Evolutionary conservation across 495 filamentous ascomycete genomes (phyloP).

Genomic region (Aspergillus incahuasiensis): DNA sequence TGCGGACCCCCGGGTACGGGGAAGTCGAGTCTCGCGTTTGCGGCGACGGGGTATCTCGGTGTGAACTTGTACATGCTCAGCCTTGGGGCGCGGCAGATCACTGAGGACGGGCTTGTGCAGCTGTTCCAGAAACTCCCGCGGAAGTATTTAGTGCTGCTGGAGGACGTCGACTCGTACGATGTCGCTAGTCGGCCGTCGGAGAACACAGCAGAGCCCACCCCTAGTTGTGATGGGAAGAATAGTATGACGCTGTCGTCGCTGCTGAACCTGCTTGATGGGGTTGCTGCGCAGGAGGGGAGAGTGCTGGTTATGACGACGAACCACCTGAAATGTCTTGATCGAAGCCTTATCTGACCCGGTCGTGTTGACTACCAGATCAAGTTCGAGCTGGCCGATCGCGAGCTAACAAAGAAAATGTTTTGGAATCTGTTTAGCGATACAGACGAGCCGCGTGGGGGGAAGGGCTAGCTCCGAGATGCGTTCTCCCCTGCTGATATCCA

Average conservation of each 20-base stretch:
- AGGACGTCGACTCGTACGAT: slow-evolving; percentile 32
- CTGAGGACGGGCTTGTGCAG: slow-evolving; percentile 57
- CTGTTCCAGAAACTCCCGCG: slow-evolving; percentile 52
- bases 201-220: slow-evolving; percentile 16
- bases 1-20: slow-evolving; percentile 34
- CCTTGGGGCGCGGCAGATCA: slow-evolving; percentile 1
- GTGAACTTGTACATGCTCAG: slow-evolving; percentile 12
- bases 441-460: neutral
- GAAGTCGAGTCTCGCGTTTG: slow-evolving; percentile 30
- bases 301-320: slow-evolving; percentile 86
- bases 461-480: slow-evolving; percentile 37
- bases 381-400: slow-evolving; percentile 53
- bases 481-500: slow-evolving; percentile 69
- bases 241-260: slow-evolving; percentile 65
- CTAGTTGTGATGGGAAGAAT: slow-evolving; percentile 14
- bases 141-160: slow-evolving; percentile 31
- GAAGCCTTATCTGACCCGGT: slow-evolving; percentile 70
- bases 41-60: slow-evolving; percentile 2
- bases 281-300: slow-evolving; percentile 74
- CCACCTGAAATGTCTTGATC: slow-evolving; percentile 66
- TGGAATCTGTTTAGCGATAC: slow-evolving; percentile 49
- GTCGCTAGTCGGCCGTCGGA: slow-evolving; percentile 50
- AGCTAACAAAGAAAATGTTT: slow-evolving; percentile 21
- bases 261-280: slow-evolving; percentile 81
- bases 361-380: slow-evolving; percentile 56